phyloP scores from a whole-genome alignment of 352 stramenopile species.

The Sclerospora graminicola region DNA sequence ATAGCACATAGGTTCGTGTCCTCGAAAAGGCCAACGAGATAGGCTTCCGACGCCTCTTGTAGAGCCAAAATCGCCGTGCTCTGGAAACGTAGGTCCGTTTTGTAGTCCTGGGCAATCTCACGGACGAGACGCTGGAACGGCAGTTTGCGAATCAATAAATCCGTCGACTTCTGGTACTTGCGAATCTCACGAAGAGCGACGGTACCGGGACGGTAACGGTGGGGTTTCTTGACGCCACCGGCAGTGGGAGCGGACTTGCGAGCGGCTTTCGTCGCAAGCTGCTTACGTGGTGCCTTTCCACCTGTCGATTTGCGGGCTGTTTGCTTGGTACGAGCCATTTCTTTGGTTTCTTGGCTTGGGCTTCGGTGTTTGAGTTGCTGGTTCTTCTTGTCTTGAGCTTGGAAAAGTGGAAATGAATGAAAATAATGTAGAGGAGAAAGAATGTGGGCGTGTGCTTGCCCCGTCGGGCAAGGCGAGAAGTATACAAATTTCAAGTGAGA shows the following conservation, averaged over 20 bases:
- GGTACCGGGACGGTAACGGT: constrained; percentile 74
- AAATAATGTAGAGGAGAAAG: not conserved
- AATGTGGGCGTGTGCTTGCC: not conserved
- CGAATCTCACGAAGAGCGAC: constrained; percentile 93
- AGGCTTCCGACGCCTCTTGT: constrained; percentile 89
- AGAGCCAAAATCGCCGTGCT: constrained; percentile 87
- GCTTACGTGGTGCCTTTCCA: constrained; percentile 91
- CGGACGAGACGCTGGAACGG: constrained; percentile 94
- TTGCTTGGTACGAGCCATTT: constrained; percentile 94
- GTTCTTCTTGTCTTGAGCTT: constrained; percentile 13
- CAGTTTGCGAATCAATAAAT: constrained; percentile 93
- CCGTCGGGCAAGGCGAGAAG: not conserved
- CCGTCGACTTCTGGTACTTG: constrained; percentile 93
- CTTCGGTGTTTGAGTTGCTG: not conserved
- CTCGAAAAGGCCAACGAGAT: constrained; percentile 92
- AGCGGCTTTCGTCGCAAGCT: constrained; percentile 88
- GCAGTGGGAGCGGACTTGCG: constrained; percentile 89
- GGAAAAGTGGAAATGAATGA: constrained; percentile 39
- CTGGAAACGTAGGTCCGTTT: constrained; percentile 95
- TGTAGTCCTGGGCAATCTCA: constrained; percentile 96
- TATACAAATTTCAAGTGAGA: constrained; percentile 36
- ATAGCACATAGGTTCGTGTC: constrained; percentile 94
- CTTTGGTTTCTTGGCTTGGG: not conserved
- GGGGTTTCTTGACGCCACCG: constrained; percentile 87
- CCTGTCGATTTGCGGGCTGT: constrained; percentile 93